A percentile compares a stretch with the other conserved stretches of the same genome.
phyloP scores from a whole-genome alignment of 495 filamentous ascomycete species.

The Talaromyces ruber region DNA sequence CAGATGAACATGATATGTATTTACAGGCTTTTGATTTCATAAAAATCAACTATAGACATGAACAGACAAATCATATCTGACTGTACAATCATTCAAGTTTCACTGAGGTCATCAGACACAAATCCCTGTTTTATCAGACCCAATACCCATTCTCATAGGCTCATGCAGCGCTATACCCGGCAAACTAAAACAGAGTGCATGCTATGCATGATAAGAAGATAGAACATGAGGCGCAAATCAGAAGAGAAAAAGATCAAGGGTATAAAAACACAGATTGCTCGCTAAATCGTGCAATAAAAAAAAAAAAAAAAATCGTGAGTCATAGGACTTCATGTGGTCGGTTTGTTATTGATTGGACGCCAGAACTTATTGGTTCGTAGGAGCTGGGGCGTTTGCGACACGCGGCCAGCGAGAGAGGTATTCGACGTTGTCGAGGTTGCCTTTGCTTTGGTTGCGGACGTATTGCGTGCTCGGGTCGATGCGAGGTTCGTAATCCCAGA shows the following conservation, averaged over 20 bases:
- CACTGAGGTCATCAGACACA: neutral
- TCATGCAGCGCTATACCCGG: neutral
- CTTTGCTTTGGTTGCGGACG: slow-evolving; percentile 41
- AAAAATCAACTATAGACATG: neutral
- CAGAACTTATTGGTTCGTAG: slow-evolving; percentile 12
- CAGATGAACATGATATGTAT: too few species aligned
- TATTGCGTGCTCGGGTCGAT: slow-evolving; percentile 67
- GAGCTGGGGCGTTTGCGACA: slow-evolving; percentile 12
- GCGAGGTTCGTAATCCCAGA: slow-evolving; percentile 72
- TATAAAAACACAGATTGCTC: neutral
- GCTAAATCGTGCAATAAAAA: neutral
- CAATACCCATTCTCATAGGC: neutral
- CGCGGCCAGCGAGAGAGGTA: slow-evolving; percentile 40
- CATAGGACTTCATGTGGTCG: slow-evolving; percentile 18
- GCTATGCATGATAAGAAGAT: slow-evolving; percentile 1
- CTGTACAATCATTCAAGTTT: neutral
- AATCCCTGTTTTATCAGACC: neutral
- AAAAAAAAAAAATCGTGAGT: slow-evolving; percentile 21
- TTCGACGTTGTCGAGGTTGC: slow-evolving; percentile 36
- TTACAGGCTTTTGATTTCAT: neutral
- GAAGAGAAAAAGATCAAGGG: neutral
- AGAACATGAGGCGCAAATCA: neutral
- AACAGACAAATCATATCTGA: neutral
- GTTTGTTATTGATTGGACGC: neutral
- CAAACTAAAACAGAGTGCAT: neutral